These are phyloP conservation scores for Phytophthora colocasiae DNA, from an alignment of 352 stramenopile genomes.

Conservation along the genomic window DNA sequence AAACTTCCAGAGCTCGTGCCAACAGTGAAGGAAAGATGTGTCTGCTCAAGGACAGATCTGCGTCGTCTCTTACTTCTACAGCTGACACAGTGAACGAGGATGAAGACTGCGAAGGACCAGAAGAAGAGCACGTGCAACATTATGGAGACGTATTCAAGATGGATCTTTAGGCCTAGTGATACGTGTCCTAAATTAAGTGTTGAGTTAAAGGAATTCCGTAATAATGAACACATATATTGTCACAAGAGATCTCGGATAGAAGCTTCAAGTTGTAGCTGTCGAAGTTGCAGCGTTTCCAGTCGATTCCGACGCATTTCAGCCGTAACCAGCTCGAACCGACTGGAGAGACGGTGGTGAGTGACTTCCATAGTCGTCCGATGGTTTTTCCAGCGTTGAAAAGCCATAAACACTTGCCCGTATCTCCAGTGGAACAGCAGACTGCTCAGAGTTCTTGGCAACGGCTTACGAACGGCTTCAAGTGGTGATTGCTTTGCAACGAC, in stretches of 20 bases:
- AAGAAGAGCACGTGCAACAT: slow-evolving; percentile 37
- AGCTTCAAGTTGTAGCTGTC: slow-evolving; percentile 39
- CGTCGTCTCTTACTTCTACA: slow-evolving; percentile 43
- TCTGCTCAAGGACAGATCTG: slow-evolving; percentile 31
- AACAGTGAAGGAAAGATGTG: slow-evolving; percentile 17
- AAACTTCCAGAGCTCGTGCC: not conserved
- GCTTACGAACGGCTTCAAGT: slow-evolving; percentile 13
- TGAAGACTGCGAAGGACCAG: slow-evolving; percentile 31
- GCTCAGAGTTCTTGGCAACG: slow-evolving; percentile 21
- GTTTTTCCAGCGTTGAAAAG: slow-evolving; percentile 51
- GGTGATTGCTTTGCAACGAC: slow-evolving; percentile 2
- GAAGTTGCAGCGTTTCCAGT: slow-evolving; percentile 30
- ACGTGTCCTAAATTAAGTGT: slow-evolving; percentile 17
- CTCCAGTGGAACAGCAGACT: slow-evolving; percentile 47
- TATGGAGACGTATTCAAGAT: slow-evolving; percentile 68
- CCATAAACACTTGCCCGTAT: slow-evolving; percentile 34
- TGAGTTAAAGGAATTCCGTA: not conserved
- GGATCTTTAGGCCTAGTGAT: slow-evolving; percentile 49
- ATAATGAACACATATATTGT: too few relatives aligned
- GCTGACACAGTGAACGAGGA: slow-evolving; percentile 46
- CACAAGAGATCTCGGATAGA: not conserved
- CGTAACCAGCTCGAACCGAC: slow-evolving; percentile 35
- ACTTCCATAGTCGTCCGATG: slow-evolving; percentile 22
- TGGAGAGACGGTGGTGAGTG: slow-evolving; percentile 34
- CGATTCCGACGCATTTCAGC: slow-evolving; percentile 43